These are phyloP conservation scores for Ichthyophthirius multifiliis DNA, from an alignment of 169 alveolate genomes.

Conservation along the genomic window DNA sequence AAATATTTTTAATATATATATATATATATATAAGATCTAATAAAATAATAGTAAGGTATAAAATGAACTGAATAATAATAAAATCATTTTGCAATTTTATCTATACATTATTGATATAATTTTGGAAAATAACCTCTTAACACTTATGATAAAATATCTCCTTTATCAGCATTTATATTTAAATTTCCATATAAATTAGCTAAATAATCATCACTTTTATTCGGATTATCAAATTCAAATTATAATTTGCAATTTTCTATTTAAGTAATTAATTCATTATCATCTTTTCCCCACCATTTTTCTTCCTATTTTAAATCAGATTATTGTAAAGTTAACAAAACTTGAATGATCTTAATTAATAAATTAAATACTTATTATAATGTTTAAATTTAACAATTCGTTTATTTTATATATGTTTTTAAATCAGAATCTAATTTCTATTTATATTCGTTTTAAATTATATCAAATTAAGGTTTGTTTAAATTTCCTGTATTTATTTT, in stretches of 20 bases:
- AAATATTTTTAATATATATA: no score
- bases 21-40: no score
- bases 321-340: background rate
- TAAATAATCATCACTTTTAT: background rate
- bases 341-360: background rate
- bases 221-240: background rate
- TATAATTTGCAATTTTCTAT: background rate
- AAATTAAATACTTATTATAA: background rate
- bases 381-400: background rate
- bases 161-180: background rate
- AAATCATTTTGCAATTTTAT: no score
- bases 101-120: background rate
- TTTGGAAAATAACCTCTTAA: background rate
- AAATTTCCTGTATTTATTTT: background rate
- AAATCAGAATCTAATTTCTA: background rate
- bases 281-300: slow-evolving; percentile 3
- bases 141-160: background rate
- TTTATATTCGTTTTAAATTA: background rate
- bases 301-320: background rate
- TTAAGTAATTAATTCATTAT: background rate
- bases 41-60: no score
- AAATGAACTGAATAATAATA: no score
- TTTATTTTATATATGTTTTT: background rate
- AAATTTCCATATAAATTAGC: background rate
- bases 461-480: background rate